Evolutionary conservation across 1,139 yeast species (phyloP).

Genomic region (Saccharomyces hybrid): DNA sequence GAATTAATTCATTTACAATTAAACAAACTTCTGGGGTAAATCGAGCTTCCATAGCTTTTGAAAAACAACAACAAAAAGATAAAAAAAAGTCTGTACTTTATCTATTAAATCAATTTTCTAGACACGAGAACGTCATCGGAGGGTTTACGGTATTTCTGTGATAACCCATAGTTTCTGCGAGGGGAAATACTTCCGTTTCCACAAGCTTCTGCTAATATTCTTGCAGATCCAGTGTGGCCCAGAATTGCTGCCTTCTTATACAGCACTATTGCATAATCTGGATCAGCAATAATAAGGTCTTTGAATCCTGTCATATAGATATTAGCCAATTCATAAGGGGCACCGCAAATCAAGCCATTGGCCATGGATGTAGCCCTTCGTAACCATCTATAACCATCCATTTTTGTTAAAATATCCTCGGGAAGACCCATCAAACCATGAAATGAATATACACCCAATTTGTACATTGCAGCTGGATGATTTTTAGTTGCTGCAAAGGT

Average conservation of each 20-base stretch:
- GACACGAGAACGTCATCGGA: not conserved
- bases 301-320: conserved; percentile 73
- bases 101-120: not conserved
- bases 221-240: conserved; percentile 73
- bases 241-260: conserved; percentile 82
- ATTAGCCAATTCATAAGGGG: conserved; percentile 82
- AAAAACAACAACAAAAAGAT: not conserved
- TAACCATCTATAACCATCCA: conserved; percentile 84
- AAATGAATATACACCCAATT: conserved; percentile 77
- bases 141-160: not conserved
- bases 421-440: conserved; percentile 75
- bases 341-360: conserved; percentile 74
- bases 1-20: not conserved
- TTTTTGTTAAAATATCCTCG: conserved; percentile 57
- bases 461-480: conserved; percentile 91
- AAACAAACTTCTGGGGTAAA: not conserved
- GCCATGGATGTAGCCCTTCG: conserved; percentile 76
- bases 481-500: conserved; percentile 80
- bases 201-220: conserved; percentile 43
- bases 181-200: not conserved
- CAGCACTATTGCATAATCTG: conserved; percentile 71
- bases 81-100: not conserved
- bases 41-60: not conserved
- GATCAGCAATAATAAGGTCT: conserved; percentile 80
- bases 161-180: not conserved